These are phyloP conservation scores for Xylaria polymorpha DNA, from an alignment of 2,329 filamentous ascomycete genomes.

Conservation along the genomic window DNA sequence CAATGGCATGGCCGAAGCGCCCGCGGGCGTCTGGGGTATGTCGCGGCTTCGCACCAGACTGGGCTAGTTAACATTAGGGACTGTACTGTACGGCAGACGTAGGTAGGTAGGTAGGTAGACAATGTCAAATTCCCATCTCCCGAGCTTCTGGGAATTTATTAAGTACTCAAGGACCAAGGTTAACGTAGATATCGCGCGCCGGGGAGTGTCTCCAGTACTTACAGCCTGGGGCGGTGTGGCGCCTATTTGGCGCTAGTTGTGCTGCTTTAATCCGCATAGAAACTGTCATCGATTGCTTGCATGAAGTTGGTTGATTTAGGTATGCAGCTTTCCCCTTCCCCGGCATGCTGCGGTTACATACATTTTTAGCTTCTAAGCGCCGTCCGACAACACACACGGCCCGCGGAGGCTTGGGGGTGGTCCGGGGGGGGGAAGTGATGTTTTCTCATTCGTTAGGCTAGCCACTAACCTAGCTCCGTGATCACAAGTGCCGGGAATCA, in stretches of 20 bases:
- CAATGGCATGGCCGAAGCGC: not conserved
- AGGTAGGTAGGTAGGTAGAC: not conserved
- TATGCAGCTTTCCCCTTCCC: constrained; percentile 14
- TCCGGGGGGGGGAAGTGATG: not conserved
- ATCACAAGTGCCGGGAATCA: constrained; percentile 17
- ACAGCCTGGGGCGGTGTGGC: not conserved
- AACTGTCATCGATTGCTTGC: not conserved
- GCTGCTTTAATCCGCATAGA: not conserved
- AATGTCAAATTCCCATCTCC: not conserved
- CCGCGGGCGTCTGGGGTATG: not conserved
- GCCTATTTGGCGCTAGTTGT: constrained; percentile 3
- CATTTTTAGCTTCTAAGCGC: constrained; percentile 25
- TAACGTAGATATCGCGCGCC: not conserved
- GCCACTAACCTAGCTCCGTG: not conserved
- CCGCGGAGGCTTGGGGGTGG: not conserved
- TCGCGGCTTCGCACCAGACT: not conserved
- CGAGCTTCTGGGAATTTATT: not conserved
- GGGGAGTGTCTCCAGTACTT: not conserved
- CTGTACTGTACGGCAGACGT: too few species aligned
- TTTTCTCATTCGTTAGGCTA: not conserved
- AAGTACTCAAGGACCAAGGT: too few species aligned
- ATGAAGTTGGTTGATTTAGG: constrained; percentile 2
- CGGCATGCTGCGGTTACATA: constrained; percentile 2
- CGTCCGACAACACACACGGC: constrained; percentile 7
- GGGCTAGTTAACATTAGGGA: too few species aligned